These are phyloP conservation scores for Saturnispora zaruensis DNA, from an alignment of 805 yeast genomes.

Conservation along the genomic window DNA sequence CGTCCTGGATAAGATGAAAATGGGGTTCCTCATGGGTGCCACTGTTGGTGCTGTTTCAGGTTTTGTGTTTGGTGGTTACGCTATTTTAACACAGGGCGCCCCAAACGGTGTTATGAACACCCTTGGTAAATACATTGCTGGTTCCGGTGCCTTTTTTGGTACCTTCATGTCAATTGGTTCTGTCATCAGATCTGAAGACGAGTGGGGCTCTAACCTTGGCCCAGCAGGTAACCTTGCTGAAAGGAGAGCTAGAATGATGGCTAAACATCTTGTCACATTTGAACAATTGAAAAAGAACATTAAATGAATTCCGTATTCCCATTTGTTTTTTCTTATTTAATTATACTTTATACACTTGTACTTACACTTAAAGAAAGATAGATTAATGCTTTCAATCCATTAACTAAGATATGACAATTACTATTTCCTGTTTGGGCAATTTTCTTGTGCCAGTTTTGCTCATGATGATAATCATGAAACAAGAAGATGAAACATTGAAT, in stretches of 20 bases:
- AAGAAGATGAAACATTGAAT: not conserved
- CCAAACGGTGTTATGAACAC: constrained; percentile 97
- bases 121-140: constrained; percentile 90
- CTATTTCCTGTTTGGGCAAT: not conserved
- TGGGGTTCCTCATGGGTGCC: constrained; percentile 97
- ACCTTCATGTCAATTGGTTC: constrained; percentile 95
- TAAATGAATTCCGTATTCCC: not conserved
- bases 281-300: constrained; percentile 21
- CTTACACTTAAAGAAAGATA: not conserved
- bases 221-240: constrained; percentile 29
- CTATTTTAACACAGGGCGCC: constrained; percentile 90
- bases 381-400: not conserved
- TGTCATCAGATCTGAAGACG: constrained; percentile 69
- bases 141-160: constrained; percentile 95
- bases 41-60: constrained; percentile 93
- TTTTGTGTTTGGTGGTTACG: constrained; percentile 85
- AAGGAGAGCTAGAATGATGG: constrained; percentile 35
- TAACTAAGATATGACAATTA: not conserved
- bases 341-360: not conserved
- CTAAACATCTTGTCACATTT: constrained; percentile 30
- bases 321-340: not conserved
- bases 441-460: not conserved
- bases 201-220: constrained; percentile 17
- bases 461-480: not conserved
- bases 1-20: constrained; percentile 91